Conservation (phyloP, 768 basidiomycete genomes). For the Amanita fuliginea region DNA sequence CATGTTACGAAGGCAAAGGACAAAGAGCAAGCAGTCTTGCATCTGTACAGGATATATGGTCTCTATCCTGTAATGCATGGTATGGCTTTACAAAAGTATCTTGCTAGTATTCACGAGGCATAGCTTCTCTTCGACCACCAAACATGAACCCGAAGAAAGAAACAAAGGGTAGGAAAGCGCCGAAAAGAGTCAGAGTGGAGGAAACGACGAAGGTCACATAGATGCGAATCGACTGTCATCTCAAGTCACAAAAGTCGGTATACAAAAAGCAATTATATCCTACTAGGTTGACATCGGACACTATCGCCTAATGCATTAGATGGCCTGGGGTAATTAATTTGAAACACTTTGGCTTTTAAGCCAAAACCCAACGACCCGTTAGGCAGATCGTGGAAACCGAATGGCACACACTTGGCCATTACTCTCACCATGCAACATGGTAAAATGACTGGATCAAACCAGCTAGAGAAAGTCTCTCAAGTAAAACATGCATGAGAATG, state of each 20-base stretch:
- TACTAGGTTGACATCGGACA: background rate
- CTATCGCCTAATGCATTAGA: background rate
- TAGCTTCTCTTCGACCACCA: conserved; percentile 34
- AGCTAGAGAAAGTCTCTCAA: background rate
- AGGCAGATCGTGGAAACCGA: too few relatives aligned
- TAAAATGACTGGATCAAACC: too few relatives aligned
- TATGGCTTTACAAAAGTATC: conserved; percentile 8
- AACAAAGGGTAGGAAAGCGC: conserved; percentile 34
- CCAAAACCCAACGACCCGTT: too few relatives aligned
- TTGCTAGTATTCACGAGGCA: background rate
- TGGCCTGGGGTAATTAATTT: background rate
- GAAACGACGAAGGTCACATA: background rate
- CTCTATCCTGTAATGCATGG: conserved; percentile 55
- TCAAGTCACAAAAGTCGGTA: too few relatives aligned
- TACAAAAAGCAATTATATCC: background rate
- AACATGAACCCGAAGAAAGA: conserved; percentile 29
- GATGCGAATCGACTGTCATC: too few relatives aligned
- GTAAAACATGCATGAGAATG: background rate
- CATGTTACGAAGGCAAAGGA: conserved; percentile 50
- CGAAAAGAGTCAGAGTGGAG: conserved; percentile 16
- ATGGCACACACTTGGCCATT: too few relatives aligned
- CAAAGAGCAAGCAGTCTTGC: conserved; percentile 89
- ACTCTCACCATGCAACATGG: too few relatives aligned
- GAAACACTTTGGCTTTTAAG: background rate
- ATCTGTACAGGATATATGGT: conserved; percentile 70